Evolutionary conservation across 495 filamentous ascomycete species (phyloP).

Genomic region (Penicillium turbatum): DNA sequence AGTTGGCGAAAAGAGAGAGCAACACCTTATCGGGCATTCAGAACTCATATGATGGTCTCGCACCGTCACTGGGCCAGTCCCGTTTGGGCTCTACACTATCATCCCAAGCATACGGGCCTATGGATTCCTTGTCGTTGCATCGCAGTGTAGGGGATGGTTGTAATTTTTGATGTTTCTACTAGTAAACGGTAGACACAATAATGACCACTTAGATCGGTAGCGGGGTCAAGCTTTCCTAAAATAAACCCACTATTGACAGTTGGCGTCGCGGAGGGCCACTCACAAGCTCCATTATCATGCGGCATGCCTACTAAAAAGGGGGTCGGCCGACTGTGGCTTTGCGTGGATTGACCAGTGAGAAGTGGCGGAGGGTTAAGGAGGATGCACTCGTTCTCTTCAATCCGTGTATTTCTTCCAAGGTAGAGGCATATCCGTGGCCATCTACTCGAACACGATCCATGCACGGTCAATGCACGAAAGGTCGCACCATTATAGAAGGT

Average conservation of each 20-base stretch:
- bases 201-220: neutral
- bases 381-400: too few relatives aligned
- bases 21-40: too few relatives aligned
- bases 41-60: neutral
- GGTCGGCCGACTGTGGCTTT: constrained; percentile 3
- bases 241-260: neutral
- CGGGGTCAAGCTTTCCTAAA: neutral
- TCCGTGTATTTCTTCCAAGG: too few relatives aligned
- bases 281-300: neutral
- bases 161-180: neutral
- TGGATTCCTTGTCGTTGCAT: neutral
- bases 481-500: too few relatives aligned
- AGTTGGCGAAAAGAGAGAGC: too few relatives aligned
- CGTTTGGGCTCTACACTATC: too few relatives aligned
- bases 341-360: neutral
- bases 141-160: neutral
- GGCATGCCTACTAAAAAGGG: neutral
- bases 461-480: too few relatives aligned
- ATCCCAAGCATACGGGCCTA: too few relatives aligned
- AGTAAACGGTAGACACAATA: neutral
- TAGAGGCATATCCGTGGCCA: too few relatives aligned
- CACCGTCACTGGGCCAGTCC: too few relatives aligned
- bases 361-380: neutral
- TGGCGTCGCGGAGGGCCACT: neutral
- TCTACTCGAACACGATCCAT: too few relatives aligned